Evolutionary conservation across 768 basidiomycete species (phyloP), one percentile per base, ranked within the genome.

Genomic region (Tricholoma sp.): DNA sequence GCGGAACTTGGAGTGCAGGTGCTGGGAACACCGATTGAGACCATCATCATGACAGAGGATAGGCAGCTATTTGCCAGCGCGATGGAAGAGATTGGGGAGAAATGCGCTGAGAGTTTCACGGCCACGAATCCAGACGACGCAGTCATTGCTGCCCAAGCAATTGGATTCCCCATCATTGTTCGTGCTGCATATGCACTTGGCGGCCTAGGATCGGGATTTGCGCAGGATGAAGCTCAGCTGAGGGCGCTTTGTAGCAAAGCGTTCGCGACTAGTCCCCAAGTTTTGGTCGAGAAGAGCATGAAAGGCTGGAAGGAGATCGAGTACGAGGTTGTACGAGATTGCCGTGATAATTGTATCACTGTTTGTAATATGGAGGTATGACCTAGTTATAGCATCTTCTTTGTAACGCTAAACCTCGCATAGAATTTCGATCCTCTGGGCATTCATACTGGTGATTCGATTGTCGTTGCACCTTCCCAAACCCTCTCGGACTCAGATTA

Each of bases 241-340:
- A 82, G 84, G 61, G 89, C 89, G 31, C 76, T 99, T 18, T 98
- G 95, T 68, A 82, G 79, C 63, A 97, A 95, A 76, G 96, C 97
- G 9, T 98, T 99, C 67, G 95, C 96, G 46, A 98, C 94, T 12
- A 94, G 92, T 64, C 94, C 96, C 45, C 97, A 98, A 73, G 95
- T 99, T 0, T 79, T 99, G n/a, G 94, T 99, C 14, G 97, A 99
- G 79, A 95, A 86, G 80, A 94, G 91, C 65, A 98, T 98, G 96
- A 98, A 98, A 75, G 96, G 96, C 2, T 99, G 96, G 96, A 98
- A 99, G 75, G 96, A 99, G 78, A 96, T 99, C 63, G 96, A 99
- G 76, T 99, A 99, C 65, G 96, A 99, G 69, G 96, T 99, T 51
- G 96, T 98, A 10, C 82, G 96, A 58, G 96, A 99, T 73, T 98